phyloP scores from a whole-genome alignment of 306 rosid species.

The Canavalia gladiata region DNA sequence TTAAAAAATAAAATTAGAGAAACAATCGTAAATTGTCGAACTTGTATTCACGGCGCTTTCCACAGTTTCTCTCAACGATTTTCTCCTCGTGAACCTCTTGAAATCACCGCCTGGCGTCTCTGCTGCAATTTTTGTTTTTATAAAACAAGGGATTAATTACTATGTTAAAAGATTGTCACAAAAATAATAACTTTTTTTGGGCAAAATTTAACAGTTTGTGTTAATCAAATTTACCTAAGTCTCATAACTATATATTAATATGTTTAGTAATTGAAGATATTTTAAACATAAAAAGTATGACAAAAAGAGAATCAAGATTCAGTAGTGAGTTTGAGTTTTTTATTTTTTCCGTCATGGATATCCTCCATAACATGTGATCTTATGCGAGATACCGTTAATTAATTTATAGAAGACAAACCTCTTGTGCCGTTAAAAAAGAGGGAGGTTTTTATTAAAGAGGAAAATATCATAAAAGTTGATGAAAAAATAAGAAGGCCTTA shows the following conservation, averaged over 20 bases:
- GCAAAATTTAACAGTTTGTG: too few species aligned
- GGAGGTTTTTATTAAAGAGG: too few species aligned
- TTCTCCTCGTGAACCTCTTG: constrained; percentile 72
- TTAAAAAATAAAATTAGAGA: constrained; percentile 33
- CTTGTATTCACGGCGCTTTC: constrained; percentile 55
- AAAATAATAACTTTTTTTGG: neutral
- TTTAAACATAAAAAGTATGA: neutral
- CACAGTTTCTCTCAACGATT: constrained; percentile 43
- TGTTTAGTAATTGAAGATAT: neutral
- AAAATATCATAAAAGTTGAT: too few species aligned
- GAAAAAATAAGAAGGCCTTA: too few species aligned
- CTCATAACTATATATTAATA: neutral
- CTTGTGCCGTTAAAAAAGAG: too few species aligned
- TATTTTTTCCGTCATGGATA: too few species aligned
- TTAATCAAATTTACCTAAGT: neutral
- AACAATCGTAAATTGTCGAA: constrained; percentile 72
- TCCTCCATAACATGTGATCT: too few species aligned
- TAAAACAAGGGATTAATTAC: neutral
- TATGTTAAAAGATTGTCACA: neutral
- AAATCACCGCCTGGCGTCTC: constrained; percentile 62
- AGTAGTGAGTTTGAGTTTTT: too few species aligned
- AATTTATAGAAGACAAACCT: too few species aligned
- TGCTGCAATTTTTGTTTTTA: constrained; percentile 53
- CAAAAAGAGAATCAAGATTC: neutral
- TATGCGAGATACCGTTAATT: too few species aligned